Evolutionary conservation across 768 basidiomycete genomes (phyloP), one percentile per base, ranked within the genome.

Genomic region (Amyloporia xantha): DNA sequence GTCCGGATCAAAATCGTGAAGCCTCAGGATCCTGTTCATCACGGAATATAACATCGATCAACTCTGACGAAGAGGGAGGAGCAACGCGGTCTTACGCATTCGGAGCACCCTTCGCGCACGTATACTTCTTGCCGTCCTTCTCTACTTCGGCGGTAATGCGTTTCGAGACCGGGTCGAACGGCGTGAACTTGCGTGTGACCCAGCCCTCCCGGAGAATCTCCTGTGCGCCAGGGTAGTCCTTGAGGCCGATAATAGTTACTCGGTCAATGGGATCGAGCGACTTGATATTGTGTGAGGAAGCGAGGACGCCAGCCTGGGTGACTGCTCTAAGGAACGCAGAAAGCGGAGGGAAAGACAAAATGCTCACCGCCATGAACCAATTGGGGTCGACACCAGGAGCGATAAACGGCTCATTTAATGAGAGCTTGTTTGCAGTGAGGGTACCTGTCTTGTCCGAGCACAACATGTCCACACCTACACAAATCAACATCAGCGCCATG

Each of bases 101-200:
- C 7, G 74, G 73, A 1, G 74, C 74, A 40, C 74, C 74, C 53
- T 76, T 76, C 40, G 72, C 70, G 45, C 65, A 68, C 4, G 62
- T 70, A 52, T 64, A 75, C 30, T 58, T 55, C 58, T 66, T 69
- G 20, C 74, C 75, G 47, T 75, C 68, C 33, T 63, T 62, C 49
- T 71, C 68, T 21, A 76, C 69, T 53, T 74, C 70, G 17, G 73
- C 71, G 21, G 72, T 72, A 57, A 76, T 76, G 27, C 74, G 71
- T 60, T 76, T 75, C 42, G 72, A 73, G 36, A 76, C 74, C 9
- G 74, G 75, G 52, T 76, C 72, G 55, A 75, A 75, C 5, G 74
- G 74, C 5, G 63, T 62, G 58, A 76, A 76, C 49, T 71, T 72
- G 57, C 64, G 47, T 20, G 74, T 76, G 43, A 59, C 64, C 74